Percentiles rank a stretch among this genome's conserved stretches.
phyloP scores from a whole-genome alignment of 192 early-diverging fungal genomes.

The Gigaspora rosea region DNA sequence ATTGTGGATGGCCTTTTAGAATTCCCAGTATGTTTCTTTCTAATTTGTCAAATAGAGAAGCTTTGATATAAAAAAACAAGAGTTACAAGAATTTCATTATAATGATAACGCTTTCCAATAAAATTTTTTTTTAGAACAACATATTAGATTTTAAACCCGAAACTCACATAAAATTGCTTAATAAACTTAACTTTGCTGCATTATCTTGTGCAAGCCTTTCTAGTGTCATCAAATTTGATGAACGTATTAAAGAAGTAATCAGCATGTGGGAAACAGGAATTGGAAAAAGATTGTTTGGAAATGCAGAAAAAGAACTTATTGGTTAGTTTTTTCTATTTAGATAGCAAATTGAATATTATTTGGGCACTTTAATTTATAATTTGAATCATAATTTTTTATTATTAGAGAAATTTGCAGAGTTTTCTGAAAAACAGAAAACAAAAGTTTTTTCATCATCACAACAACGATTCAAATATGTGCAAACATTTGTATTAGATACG shows the following conservation, averaged over 20 bases:
- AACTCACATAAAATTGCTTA: constrained; percentile 14
- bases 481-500: constrained; percentile 37
- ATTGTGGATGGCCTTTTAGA: constrained; percentile 44
- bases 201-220: constrained; percentile 7
- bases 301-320: not conserved
- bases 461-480: not conserved
- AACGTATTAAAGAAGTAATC: constrained; percentile 8
- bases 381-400: not conserved
- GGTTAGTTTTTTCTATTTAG: not conserved
- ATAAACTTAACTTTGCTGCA: constrained; percentile 14
- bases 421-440: not conserved
- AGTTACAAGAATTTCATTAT: no score
- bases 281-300: constrained; percentile 5
- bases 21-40: constrained; percentile 44
- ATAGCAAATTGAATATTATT: no score
- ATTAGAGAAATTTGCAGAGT: not conserved
- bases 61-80: no score
- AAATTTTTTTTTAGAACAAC: constrained; percentile 3
- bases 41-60: not conserved
- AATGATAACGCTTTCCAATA: not conserved
- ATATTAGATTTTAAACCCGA: constrained; percentile 12
- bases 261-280: constrained; percentile 1
- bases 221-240: constrained; percentile 2
- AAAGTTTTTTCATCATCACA: not conserved
- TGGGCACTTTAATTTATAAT: not conserved